A percentile compares a stretch with the other conserved stretches of the same genome.
These are phyloP conservation scores for Rhododendron vialii DNA, from an alignment of 148 eudicot species.

Conservation along the genomic window DNA sequence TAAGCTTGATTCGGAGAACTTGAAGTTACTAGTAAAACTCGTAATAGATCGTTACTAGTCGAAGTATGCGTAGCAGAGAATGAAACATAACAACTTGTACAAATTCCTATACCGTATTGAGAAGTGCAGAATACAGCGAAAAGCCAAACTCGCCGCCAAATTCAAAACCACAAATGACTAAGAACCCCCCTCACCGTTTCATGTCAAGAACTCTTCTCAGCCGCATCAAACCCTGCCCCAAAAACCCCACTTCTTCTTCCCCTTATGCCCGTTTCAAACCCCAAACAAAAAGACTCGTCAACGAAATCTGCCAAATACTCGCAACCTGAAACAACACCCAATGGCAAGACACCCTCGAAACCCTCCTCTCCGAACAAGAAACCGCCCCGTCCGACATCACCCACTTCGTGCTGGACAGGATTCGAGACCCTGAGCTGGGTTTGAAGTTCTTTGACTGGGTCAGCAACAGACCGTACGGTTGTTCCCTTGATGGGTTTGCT, in stretches of 20 bases:
- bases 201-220: constrained; percentile 76
- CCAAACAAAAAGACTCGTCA: constrained; percentile 35
- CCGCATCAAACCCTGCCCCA: constrained; percentile 64
- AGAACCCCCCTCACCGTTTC: constrained; percentile 2
- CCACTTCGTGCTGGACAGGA: constrained; percentile 67
- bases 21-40: no score
- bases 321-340: constrained; percentile 33
- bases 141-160: neutral
- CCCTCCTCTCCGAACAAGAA: constrained; percentile 45
- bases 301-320: constrained; percentile 52
- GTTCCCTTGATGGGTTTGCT: constrained; percentile 61
- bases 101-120: neutral
- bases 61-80: no score
- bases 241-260: constrained; percentile 31
- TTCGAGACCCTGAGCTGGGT: constrained; percentile 56
- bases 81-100: neutral
- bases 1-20: no score
- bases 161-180: neutral
- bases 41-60: no score
- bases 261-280: constrained; percentile 25
- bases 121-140: neutral
- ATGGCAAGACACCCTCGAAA: constrained; percentile 63
- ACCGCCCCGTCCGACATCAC: constrained; percentile 69
- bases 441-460: constrained; percentile 72
- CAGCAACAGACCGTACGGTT: constrained; percentile 32